phyloP scores from a whole-genome alignment of 768 basidiomycete species.

The Ephemerocybe angulata region DNA sequence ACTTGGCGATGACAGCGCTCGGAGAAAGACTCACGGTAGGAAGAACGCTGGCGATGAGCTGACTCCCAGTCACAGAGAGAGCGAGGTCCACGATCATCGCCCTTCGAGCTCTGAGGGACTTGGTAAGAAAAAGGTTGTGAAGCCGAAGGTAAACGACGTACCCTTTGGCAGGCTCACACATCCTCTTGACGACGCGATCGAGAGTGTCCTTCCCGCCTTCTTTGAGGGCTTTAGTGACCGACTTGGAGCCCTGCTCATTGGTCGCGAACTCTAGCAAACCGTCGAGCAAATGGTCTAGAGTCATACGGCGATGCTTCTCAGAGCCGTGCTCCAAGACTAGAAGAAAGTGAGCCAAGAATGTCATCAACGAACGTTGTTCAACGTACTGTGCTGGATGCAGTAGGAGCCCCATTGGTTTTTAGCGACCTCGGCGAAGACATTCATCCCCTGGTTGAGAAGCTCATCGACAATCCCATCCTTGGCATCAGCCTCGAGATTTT shows the following conservation, averaged over 20 bases:
- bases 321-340: constrained; percentile 84
- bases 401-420: constrained; percentile 91
- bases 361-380: background rate
- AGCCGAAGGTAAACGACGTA: constrained; percentile 24
- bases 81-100: constrained; percentile 87
- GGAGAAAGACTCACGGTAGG: constrained; percentile 52
- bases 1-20: background rate
- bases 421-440: constrained; percentile 68
- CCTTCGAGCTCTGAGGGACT: constrained; percentile 46
- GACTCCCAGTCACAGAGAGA: constrained; percentile 79
- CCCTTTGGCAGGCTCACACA: constrained; percentile 87
- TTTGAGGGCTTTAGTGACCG: constrained; percentile 81
- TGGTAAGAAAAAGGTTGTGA: background rate
- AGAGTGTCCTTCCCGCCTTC: constrained; percentile 77
- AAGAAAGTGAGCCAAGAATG: background rate
- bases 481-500: constrained; percentile 78
- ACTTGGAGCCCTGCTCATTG: constrained; percentile 85
- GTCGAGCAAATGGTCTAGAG: constrained; percentile 71
- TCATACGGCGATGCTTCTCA: constrained; percentile 66
- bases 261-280: constrained; percentile 79
- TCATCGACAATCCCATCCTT: constrained; percentile 85
- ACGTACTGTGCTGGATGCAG: constrained; percentile 80
- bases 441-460: constrained; percentile 67
- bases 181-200: constrained; percentile 68
- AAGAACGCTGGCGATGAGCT: constrained; percentile 77